These are phyloP conservation scores for Odontarrhena argentea DNA, from an alignment of 345 rosid species.

Conservation along the genomic window DNA sequence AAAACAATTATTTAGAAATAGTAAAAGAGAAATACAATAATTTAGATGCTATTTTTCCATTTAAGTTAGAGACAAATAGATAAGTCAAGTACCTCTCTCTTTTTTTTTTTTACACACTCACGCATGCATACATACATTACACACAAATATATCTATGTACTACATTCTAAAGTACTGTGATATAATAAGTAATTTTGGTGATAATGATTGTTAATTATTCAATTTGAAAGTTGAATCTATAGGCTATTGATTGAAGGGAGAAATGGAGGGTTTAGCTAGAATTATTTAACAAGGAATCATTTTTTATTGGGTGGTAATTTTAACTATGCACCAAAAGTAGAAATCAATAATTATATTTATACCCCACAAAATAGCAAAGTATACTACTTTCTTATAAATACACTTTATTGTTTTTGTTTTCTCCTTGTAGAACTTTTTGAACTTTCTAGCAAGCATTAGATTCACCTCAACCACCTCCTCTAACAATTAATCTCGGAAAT, in stretches of 20 bases:
- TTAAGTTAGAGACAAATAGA: constrained; percentile 42
- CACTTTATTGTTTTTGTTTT: constrained; percentile 31
- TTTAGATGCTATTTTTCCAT: constrained; percentile 41
- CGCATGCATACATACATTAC: not conserved
- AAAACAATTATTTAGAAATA: constrained; percentile 31
- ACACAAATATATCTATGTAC: constrained; percentile 3
- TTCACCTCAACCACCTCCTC: constrained; percentile 38
- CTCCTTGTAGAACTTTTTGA: constrained; percentile 30
- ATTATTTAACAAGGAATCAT: constrained; percentile 27
- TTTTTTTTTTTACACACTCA: not conserved
- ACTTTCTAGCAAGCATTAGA: constrained; percentile 40
- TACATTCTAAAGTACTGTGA: constrained; percentile 12
- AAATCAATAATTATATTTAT: constrained; percentile 40
- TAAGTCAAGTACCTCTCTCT: constrained; percentile 38
- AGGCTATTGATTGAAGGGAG: constrained; percentile 27
- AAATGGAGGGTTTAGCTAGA: constrained; percentile 5
- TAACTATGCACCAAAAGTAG: constrained; percentile 35
- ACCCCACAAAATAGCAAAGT: constrained; percentile 44
- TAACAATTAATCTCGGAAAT: not conserved
- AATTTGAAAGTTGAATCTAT: constrained; percentile 23
- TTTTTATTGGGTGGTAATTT: constrained; percentile 28
- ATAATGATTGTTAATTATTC: constrained; percentile 12
- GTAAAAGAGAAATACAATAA: constrained; percentile 35
- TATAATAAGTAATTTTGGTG: not conserved
- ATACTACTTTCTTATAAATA: constrained; percentile 26